These are phyloP conservation scores for Parasarocladium wereldwijsianum DNA, from an alignment of 2,329 filamentous ascomycete genomes.

Conservation along the genomic window DNA sequence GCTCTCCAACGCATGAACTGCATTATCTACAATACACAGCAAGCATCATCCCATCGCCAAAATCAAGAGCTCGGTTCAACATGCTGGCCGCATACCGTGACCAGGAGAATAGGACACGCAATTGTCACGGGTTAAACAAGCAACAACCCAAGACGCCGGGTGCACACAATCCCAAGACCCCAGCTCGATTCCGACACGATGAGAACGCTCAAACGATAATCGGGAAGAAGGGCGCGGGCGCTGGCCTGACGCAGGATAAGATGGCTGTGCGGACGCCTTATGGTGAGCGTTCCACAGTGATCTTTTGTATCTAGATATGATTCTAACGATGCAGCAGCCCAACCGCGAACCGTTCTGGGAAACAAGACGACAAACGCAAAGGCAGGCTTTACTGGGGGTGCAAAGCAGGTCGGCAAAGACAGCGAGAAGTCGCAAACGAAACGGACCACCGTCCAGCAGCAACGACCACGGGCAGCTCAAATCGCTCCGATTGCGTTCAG, in stretches of 20 bases:
- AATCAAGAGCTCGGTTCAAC: conserved; percentile 7
- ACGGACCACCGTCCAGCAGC: conserved; percentile 42
- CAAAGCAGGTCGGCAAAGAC: conserved; percentile 42
- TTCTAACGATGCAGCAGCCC: conserved; percentile 9
- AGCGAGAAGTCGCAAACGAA: conserved; percentile 48
- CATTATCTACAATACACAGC: not conserved
- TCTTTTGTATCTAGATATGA: not conserved
- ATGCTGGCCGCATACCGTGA: conserved; percentile 72
- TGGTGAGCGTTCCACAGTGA: conserved; percentile 35
- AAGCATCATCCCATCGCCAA: too few relatives aligned
- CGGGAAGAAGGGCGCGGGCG: conserved; percentile 26
- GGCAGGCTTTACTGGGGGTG: conserved; percentile 52
- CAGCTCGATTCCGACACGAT: conserved; percentile 63
- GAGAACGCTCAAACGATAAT: conserved; percentile 53
- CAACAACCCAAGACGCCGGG: conserved; percentile 72
- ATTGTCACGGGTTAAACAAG: conserved; percentile 60
- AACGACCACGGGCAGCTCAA: conserved; percentile 25
- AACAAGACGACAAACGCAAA: conserved; percentile 97
- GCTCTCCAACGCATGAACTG: not conserved
- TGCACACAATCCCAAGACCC: conserved; percentile 64
- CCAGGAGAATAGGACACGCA: conserved; percentile 76
- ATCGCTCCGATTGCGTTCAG: conserved; percentile 45
- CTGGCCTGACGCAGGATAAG: conserved; percentile 45
- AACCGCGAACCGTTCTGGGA: conserved; percentile 65
- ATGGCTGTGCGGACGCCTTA: conserved; percentile 70